Conservation (phyloP, 495 filamentous ascomycete genomes). For the Penicillium antarcticum region DNA sequence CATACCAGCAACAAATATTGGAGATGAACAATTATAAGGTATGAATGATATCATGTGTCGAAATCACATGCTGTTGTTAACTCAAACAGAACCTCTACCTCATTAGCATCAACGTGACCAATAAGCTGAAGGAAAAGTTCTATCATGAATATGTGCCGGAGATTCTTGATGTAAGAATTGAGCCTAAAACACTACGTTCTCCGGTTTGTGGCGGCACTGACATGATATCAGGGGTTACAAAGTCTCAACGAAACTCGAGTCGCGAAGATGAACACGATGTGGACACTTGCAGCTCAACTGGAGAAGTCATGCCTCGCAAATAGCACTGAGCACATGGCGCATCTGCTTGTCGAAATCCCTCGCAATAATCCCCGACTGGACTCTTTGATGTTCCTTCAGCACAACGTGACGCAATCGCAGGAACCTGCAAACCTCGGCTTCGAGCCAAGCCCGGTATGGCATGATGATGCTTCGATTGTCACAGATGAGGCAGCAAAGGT, state of each 20-base stretch:
- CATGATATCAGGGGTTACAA: slow-evolving; percentile 61
- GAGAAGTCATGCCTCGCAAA: slow-evolving; percentile 69
- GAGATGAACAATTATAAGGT: slow-evolving; percentile 97
- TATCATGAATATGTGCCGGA: slow-evolving; percentile 97
- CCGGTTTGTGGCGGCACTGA: neutral
- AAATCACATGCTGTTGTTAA: neutral
- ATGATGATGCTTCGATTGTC: slow-evolving; percentile 82
- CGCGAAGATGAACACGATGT: slow-evolving; percentile 76
- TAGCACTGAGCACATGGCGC: slow-evolving; percentile 65
- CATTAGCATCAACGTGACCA: slow-evolving; percentile 91
- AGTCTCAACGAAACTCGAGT: slow-evolving; percentile 88
- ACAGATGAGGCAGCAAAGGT: slow-evolving; percentile 81
- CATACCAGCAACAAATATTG: slow-evolving; percentile 82
- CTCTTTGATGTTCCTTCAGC: slow-evolving; percentile 93
- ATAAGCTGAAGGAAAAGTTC: slow-evolving; percentile 94
- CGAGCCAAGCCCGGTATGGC: slow-evolving; percentile 96
- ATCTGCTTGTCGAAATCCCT: slow-evolving; percentile 75
- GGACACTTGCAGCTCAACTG: slow-evolving; percentile 75
- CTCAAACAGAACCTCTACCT: slow-evolving; percentile 79
- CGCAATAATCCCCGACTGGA: slow-evolving; percentile 86
- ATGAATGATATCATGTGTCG: slow-evolving; percentile 9
- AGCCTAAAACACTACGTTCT: slow-evolving; percentile 1
- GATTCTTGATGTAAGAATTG: slow-evolving; percentile 71
- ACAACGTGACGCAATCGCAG: slow-evolving; percentile 77
- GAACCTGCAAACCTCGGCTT: slow-evolving; percentile 83